These are phyloP conservation scores for Tulasnella calospora DNA, from an alignment of 768 basidiomycete species.

Conservation along the genomic window DNA sequence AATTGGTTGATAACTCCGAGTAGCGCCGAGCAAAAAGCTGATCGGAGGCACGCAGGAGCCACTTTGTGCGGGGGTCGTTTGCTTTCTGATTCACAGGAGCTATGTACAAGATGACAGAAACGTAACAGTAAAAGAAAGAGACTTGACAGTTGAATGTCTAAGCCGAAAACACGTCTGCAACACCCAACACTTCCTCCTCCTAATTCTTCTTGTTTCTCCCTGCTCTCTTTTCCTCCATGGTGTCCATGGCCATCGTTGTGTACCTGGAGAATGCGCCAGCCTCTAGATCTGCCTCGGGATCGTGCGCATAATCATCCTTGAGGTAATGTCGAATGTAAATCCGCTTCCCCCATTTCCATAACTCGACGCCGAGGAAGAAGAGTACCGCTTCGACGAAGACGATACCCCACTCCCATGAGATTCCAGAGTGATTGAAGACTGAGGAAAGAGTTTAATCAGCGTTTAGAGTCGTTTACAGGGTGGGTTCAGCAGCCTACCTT, in stretches of 20 bases:
- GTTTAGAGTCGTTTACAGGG: neutral
- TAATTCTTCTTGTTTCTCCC: neutral
- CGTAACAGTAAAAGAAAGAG: neutral
- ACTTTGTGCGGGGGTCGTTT: neutral
- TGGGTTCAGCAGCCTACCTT: neutral
- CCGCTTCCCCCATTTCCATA: slow-evolving; percentile 25
- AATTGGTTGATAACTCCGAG: neutral
- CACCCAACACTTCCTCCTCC: neutral
- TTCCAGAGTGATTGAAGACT: slow-evolving; percentile 37
- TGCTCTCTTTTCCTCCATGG: neutral
- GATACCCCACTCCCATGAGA: slow-evolving; percentile 42
- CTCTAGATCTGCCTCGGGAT: slow-evolving; percentile 24
- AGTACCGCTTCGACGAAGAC: slow-evolving; percentile 33
- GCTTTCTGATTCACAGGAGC: neutral
- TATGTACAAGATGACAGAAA: neutral
- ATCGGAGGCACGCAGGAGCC: neutral
- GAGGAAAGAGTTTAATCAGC: neutral
- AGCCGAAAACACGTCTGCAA: slow-evolving; percentile 2
- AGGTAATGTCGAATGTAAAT: slow-evolving; percentile 20
- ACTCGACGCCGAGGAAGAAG: slow-evolving; percentile 31
- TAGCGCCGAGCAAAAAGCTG: neutral
- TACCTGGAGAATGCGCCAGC: slow-evolving; percentile 21
- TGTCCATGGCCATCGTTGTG: slow-evolving; percentile 21
- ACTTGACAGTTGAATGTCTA: slow-evolving; percentile 15
- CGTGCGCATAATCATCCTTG: slow-evolving; percentile 7